Evolutionary conservation across 1,139 yeast species (phyloP).

Genomic region (Zygoascus meyerae): DNA sequence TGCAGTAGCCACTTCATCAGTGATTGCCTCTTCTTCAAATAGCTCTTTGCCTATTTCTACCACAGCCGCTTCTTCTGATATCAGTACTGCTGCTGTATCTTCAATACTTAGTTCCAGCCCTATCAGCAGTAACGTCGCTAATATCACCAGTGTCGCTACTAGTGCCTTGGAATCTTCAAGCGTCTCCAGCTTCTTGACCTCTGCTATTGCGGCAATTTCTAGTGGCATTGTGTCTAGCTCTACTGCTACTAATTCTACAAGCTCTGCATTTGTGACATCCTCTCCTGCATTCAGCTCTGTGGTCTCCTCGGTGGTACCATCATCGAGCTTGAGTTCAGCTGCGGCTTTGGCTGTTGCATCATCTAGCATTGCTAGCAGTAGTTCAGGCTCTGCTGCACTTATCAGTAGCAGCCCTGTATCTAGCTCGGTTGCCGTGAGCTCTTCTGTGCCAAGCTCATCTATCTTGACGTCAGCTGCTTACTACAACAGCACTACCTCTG

Average conservation of each 20-base stretch:
- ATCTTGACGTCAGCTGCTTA: neutral
- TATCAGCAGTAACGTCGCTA: neutral
- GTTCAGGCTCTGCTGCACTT: no score
- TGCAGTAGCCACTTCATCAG: neutral
- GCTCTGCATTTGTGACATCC: neutral
- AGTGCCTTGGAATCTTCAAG: neutral
- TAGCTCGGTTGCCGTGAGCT: neutral
- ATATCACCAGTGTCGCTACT: neutral
- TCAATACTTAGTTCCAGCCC: neutral
- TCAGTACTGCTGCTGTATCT: conserved; percentile 6
- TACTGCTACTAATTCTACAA: no score
- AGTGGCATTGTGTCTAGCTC: neutral
- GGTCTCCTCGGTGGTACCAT: neutral
- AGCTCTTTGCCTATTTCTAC: conserved; percentile 1
- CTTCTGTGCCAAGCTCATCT: conserved; percentile 1
- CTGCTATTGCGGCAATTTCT: conserved; percentile 2
- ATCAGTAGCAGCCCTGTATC: neutral
- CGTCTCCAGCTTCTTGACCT: conserved; percentile 4
- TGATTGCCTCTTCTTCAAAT: conserved; percentile 5
- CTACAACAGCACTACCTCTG: neutral
- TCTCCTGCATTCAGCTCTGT: neutral
- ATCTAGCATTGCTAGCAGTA: conserved; percentile 5
- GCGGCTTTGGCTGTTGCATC: conserved; percentile 1
- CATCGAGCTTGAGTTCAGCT: neutral
- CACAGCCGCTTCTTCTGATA: neutral